Evolutionary conservation across 805 yeast genomes (phyloP), one percentile per base, ranked within the genome.

Genomic region (Lipomyces yamanashiensis): DNA sequence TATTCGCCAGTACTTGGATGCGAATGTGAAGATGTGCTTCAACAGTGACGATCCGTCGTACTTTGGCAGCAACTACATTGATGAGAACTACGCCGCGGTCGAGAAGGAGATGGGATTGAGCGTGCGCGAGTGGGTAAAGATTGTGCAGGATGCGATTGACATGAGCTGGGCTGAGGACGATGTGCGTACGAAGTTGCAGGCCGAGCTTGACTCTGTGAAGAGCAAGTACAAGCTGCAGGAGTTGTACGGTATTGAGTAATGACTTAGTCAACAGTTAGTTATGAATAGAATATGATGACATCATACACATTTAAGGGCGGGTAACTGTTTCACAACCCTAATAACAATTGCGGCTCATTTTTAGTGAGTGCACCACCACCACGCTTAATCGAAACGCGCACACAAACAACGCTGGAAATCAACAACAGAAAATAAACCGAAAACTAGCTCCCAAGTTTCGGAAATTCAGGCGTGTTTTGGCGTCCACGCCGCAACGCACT

Each of bases 1-100:
- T 52, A 80, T 89, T 66, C 78, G 80, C 55, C 76, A 79, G 69
- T 84, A 87, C 69, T 74, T 90, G 55, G 89, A 87, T 8, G 78
- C 79, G 37, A 80, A 82, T 66, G 87, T 89, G 23, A 87, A 90
- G 34, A 87, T 90, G 74, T 86, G 91, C 49, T 79, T 89, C 74
- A 90, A 90, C 75, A 85, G 89, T 2, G 91, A 87, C 73, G 92
- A 87, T 73, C 92, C 92, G 45, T 89, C 95, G 2, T 89, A 89
- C 74, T 89, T 89, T 73, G 93, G 93, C 54, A 64, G 68, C 62
- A 93, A 91, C n/a, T 89, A 88, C 75, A 85, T 89, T 68, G 77
- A 89, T 68, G 93, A 89, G 72, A 89, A 89, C 75, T 89, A 89
- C 74, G 72, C 82, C 37, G 83, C 82, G 43, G 89, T 88, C 36